Percentiles rank a stretch among this genome's conserved stretches.
These are phyloP conservation scores for Parietaria judaica DNA, from an alignment of 306 rosid genomes.

Conservation along the genomic window DNA sequence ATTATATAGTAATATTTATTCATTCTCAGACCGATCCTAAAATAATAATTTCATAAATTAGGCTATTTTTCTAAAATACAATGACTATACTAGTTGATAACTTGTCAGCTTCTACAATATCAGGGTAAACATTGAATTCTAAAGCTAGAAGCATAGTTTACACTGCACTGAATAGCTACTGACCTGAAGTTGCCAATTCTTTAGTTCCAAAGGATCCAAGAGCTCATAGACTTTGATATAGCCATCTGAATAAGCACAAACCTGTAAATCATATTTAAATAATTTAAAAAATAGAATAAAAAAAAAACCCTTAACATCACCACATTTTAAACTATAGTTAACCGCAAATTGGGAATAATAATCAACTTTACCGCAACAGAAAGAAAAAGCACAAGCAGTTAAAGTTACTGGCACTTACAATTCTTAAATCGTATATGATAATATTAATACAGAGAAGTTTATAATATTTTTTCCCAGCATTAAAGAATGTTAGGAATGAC, in stretches of 20 bases:
- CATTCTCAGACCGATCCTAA: too few species aligned
- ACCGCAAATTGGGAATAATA: neutral
- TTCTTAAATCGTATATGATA: neutral
- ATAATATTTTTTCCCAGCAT: too few species aligned
- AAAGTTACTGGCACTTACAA: neutral
- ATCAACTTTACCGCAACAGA: neutral
- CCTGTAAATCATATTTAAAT: slow-evolving; percentile 29
- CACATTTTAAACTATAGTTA: slow-evolving; percentile 5
- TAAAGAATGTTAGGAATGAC: neutral
- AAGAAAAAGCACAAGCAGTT: neutral
- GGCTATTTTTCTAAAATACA: too few species aligned
- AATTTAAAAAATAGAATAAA: slow-evolving; percentile 2
- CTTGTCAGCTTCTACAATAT: neutral
- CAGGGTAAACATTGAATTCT: neutral
- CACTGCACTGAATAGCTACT: neutral
- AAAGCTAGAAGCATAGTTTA: neutral
- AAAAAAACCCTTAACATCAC: neutral
- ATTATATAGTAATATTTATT: too few species aligned
- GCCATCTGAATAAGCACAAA: slow-evolving; percentile 72
- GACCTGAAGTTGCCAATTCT: slow-evolving; percentile 96
- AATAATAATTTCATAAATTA: too few species aligned
- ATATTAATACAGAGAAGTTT: neutral
- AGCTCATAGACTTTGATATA: slow-evolving; percentile 62
- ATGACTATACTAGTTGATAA: neutral
- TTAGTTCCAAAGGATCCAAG: slow-evolving; percentile 71